Conservation (phyloP, 495 filamentous ascomycete genomes). For the Evansstolkia leycettana region DNA sequence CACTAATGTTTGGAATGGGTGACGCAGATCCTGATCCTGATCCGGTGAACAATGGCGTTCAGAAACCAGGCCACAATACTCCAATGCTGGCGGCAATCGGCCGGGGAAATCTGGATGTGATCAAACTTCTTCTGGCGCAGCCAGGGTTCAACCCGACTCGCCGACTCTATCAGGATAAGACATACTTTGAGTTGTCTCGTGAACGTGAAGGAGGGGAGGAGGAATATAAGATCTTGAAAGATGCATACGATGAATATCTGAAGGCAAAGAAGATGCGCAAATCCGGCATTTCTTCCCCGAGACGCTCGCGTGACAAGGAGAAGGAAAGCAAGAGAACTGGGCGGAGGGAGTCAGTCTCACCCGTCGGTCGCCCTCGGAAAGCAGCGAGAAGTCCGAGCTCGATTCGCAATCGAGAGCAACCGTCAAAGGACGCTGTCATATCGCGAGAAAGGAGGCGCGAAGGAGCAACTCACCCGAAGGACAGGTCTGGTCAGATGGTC, state of each 20-base stretch:
- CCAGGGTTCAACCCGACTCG: constrained; percentile 67
- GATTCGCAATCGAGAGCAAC: constrained; percentile 13
- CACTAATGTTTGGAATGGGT: constrained; percentile 73
- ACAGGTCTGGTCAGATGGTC: constrained; percentile 10
- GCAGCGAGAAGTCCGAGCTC: constrained; percentile 17
- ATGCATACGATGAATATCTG: constrained; percentile 56
- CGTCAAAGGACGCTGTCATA: constrained; percentile 16
- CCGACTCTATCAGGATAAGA: constrained; percentile 50
- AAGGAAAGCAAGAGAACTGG: constrained; percentile 34
- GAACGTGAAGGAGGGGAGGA: constrained; percentile 78
- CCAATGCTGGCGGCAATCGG: constrained; percentile 93
- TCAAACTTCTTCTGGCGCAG: constrained; percentile 68
- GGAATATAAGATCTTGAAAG: constrained; percentile 70
- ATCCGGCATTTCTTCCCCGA: constrained; percentile 36
- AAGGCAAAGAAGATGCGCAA: constrained; percentile 32
- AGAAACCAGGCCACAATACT: constrained; percentile 51
- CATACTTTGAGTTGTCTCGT: constrained; percentile 75
- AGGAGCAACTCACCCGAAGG: constrained; percentile 13
- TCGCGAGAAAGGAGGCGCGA: constrained; percentile 23
- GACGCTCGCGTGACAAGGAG: constrained; percentile 45
- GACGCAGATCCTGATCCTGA: constrained; percentile 68
- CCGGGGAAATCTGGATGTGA: constrained; percentile 70
- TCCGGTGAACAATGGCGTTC: constrained; percentile 34
- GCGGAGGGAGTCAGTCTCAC: constrained; percentile 39
- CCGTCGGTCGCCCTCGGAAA: constrained; percentile 33